Conservation (phyloP, 768 basidiomycete species). For the Serendipita vermifera region DNA sequence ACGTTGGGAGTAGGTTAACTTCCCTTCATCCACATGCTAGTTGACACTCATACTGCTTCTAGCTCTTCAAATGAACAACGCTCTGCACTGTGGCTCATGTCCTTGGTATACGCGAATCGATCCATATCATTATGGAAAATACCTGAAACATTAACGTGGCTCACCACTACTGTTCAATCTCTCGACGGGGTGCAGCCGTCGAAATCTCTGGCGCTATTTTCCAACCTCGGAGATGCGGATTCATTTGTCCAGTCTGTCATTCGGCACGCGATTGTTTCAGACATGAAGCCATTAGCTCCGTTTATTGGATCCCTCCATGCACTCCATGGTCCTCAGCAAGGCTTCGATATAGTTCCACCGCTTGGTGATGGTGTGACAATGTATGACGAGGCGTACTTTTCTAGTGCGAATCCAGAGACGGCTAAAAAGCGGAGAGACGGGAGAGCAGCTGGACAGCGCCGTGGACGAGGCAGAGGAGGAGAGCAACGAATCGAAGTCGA, state of each 20-base stretch:
- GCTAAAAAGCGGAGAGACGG: conserved; percentile 19
- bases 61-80: conserved; percentile 22
- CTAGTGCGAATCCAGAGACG: conserved; percentile 39
- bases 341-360: conserved; percentile 84
- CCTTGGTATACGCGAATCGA: conserved; percentile 77
- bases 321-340: conserved; percentile 51
- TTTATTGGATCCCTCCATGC: conserved; percentile 51
- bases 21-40: background rate
- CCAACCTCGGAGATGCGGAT: conserved; percentile 20
- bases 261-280: conserved; percentile 63
- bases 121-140: conserved; percentile 76
- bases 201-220: conserved; percentile 22
- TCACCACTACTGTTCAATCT: conserved; percentile 40
- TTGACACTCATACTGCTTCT: background rate
- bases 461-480: conserved; percentile 29
- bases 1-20: background rate
- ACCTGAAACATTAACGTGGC: conserved; percentile 48
- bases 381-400: conserved; percentile 71
- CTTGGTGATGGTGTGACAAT: conserved; percentile 34
- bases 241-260: conserved; percentile 42
- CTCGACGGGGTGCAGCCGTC: conserved; percentile 24
- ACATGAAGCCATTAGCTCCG: conserved; percentile 38
- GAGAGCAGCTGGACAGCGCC: conserved; percentile 23
- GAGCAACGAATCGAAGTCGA: conserved; percentile 43
- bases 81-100: conserved; percentile 43